Conservation (phyloP, 352 stramenopile genomes). For the Elongisporangium undulatum region DNA sequence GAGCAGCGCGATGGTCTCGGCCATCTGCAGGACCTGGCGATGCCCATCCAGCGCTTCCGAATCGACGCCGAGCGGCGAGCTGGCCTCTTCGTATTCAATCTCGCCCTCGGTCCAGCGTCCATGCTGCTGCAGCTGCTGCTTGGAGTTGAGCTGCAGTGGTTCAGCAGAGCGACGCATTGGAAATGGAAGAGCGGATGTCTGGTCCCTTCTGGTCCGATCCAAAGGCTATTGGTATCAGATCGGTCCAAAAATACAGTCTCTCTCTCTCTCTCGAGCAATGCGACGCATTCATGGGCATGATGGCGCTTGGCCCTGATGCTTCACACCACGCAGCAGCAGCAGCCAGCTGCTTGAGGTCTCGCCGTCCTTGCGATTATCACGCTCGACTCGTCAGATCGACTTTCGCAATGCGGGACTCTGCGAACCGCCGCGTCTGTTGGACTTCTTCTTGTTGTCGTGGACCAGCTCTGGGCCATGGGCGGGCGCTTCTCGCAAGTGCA, state of each 20-base stretch:
- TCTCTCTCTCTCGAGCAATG: neutral
- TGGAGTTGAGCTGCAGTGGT: neutral
- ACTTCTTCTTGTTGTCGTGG: neutral
- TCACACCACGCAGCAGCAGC: no score
- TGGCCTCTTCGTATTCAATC: neutral
- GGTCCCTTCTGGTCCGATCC: neutral
- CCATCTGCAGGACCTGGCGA: slow-evolving; percentile 61
- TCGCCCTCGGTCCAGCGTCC: neutral
- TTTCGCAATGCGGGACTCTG: neutral
- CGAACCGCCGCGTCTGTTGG: neutral
- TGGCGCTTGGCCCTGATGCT: neutral
- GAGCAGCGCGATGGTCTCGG: slow-evolving; percentile 54
- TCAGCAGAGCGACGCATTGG: neutral
- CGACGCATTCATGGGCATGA: no score
- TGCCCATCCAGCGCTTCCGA: slow-evolving; percentile 39
- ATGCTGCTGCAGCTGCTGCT: neutral
- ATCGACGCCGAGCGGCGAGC: neutral
- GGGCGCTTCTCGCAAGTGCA: slow-evolving; percentile 71
- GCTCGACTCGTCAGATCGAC: neutral
- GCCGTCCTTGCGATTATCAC: neutral
- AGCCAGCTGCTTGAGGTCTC: no score
- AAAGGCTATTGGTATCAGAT: neutral
- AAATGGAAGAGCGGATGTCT: neutral
- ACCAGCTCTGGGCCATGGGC: slow-evolving; percentile 32
- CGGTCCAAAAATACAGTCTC: neutral